Evolutionary conservation across 495 filamentous ascomycete species (phyloP), one percentile per base, ranked within the genome.

Genomic region (Talaromyces borbonicus): DNA sequence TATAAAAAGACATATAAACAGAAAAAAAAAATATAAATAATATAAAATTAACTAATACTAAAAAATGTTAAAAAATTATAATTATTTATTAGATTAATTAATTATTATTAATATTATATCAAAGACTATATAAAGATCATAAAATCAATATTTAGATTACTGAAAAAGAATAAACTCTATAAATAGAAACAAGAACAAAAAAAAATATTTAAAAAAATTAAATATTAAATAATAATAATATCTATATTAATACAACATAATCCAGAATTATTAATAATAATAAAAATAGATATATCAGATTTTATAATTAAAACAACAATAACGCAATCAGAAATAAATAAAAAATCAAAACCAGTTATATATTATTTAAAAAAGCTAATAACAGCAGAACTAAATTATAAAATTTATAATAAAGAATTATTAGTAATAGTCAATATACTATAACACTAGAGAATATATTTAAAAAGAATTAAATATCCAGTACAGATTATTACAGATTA

Each of bases 31-130:
- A 59, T 46, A 44, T 60, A 4, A n/a, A 51, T 14, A 41, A 32
- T 4, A 52, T 66, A n/a, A 1, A 25, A 53, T 2, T 65, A 48
- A 55, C 18, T 37, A n/a, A 26, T n/a, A 9, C 47, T 51, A 22
- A 49, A 8, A 1, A 51, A 11, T 16, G 36, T 58, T 0, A 55
- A 54, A 24, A 37, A 52, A 8, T 44, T 61, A 5, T 48, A 59
- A 31, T 37, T 37, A 1, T 66, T 59, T 39, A 18, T 67, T 14
- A 49, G 56, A 1, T 58, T 67, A 41, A 50, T 18, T 14, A 58
- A 59, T 36, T 67, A 63, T 43, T 64, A n/a, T n/a, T n/a, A n/a
- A n/a, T n/a, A n/a, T n/a, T n/a, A n/a, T n/a, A n/a, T n/a, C n/a
- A n/a, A n/a, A n/a, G n/a, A n/a, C n/a, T n/a, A n/a, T n/a, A n/a